Base-by-base conservation (phyloP, 805 yeast genomes). In the Kuraishia ogatae region DNA sequence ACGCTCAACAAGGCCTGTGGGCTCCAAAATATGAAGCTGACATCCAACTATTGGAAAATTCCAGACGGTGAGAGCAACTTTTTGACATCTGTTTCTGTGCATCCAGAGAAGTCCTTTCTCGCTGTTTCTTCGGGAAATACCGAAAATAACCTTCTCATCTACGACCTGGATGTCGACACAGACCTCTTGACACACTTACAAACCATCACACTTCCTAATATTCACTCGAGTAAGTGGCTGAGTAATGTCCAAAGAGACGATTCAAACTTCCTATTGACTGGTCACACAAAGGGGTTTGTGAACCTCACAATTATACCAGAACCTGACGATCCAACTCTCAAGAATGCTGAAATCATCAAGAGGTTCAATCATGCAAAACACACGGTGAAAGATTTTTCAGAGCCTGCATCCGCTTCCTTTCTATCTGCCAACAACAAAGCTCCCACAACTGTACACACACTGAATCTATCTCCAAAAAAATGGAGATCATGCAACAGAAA, bases 351-450 rank as follows among this genome's bases (percentile, higher is more conserved):
- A 65, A 85, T 91, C 21, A 71, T 86, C 58, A 87, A 83, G 65
- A 73, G 96, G 46, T 91, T 85, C 72, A 89, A 89, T 67, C 97
- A 91, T 70, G 72, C 78, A 53, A 84, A 84, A 60, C 91, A 85
- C 64, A 66, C 88, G 54, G 67, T 65, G 29, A 59, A 66, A 20
- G 65, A 64, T 17, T 54, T 58, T 20, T 53, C 61, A 11, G 54
- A 59, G 58, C 66, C 50, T 62, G 67, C 57, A 55, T 71, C 62
- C 61, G 65, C 47, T 62, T 35, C 43, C 43, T 35, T 35, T 35
- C 13, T 35, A 17, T 35, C 43, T 35, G 70, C 62, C 53, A 66
- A 56, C 53, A 59, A 51, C 55, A 54, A 48, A 8, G 50, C 61
- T 17, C 59, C 62, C n/a, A 57, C 59, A 58, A 72, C 64, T 1